Evolutionary conservation across 2,329 filamentous ascomycete genomes (phyloP), one percentile per base, ranked within the genome.

Genomic region (Tolypocladium capitatum): DNA sequence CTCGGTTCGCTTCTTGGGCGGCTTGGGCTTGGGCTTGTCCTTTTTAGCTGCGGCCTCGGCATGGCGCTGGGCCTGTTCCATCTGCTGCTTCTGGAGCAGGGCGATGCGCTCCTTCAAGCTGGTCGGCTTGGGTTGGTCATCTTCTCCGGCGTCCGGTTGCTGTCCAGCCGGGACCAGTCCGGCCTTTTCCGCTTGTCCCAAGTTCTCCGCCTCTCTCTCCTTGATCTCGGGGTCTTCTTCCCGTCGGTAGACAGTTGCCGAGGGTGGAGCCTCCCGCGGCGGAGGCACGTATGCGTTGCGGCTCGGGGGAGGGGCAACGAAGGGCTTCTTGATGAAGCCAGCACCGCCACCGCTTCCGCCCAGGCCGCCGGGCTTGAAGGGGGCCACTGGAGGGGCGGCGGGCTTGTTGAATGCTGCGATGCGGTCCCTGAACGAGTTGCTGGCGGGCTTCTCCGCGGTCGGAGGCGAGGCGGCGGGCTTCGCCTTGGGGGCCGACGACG

Each of bases 401-500:
- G 86, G 73, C 63, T 91, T 92, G 67, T 98, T 98, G 71, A 98
- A 98, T 41, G 92, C 91, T 32, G 92, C 92, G 62, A 98, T 95
- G 52, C 92, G 86, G 67, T 97, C 92, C 61, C 80, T 90, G 71
- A 98, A 97, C 2, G 92, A 88, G 59, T 78, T 86, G 42, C 71
- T 74, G 11, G 66, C 63, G 28, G 89, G 87, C 64, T 94, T 95
- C 56, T 88, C 86, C 10, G 72, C 66, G 10, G 75, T 74, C 13
- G 87, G 84, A 35, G 86, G 83, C 21, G 81, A 73, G 50, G 78
- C 80, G 48, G 71, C 73, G 47, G 69, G 63, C 56, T 71, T 76
- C 10, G 60, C 49, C 50, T 67, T 68, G 24, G 54, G 42, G 4
- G 54, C 44, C 16, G 54, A 52, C 47, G 62, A 58, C 45, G 61